phyloP scores from a whole-genome alignment of 78 protist species.

The Thecamonas trahens region DNA sequence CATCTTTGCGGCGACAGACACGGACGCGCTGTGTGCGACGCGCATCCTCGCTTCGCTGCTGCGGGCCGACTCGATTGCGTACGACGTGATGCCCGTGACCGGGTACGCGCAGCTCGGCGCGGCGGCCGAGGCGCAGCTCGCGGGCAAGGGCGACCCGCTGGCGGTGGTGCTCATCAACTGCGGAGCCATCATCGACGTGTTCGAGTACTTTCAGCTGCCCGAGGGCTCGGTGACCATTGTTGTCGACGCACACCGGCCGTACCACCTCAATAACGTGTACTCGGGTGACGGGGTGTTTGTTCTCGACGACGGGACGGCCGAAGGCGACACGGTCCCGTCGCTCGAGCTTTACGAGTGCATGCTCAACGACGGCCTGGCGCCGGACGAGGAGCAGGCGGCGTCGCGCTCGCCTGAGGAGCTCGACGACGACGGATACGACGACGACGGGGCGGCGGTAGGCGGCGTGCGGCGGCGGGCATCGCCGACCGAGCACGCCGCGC shows the following conservation, averaged over 20 bases:
- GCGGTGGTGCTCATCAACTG: constrained; percentile 45
- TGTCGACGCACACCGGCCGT: constrained; percentile 48
- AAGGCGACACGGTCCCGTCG: not conserved
- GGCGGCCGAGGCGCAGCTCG: too few species aligned
- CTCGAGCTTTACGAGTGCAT: too few species aligned
- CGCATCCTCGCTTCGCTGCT: not conserved
- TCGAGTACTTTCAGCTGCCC: constrained; percentile 9
- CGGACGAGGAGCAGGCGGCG: too few species aligned
- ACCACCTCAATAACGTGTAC: constrained; percentile 6
- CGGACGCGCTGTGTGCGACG: not conserved
- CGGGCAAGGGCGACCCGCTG: too few species aligned
- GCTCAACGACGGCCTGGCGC: too few species aligned
- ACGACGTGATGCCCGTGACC: not conserved
- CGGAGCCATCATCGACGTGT: constrained; percentile 39
- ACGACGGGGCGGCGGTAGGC: too few species aligned
- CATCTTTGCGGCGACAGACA: not conserved
- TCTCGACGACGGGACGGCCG: not conserved
- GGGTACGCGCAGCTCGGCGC: not conserved
- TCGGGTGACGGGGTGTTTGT: not conserved
- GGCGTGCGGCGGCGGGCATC: too few species aligned
- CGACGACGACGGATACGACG: too few species aligned
- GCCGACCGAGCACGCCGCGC: too few species aligned
- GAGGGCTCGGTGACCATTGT: constrained; percentile 25
- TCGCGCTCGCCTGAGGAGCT: too few species aligned
- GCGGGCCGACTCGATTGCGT: not conserved